A percentile compares a stretch with the other conserved stretches of the same genome.
These are phyloP conservation scores for Cercospora citrullina DNA, from an alignment of 2,329 filamentous ascomycete species.

Conservation along the genomic window DNA sequence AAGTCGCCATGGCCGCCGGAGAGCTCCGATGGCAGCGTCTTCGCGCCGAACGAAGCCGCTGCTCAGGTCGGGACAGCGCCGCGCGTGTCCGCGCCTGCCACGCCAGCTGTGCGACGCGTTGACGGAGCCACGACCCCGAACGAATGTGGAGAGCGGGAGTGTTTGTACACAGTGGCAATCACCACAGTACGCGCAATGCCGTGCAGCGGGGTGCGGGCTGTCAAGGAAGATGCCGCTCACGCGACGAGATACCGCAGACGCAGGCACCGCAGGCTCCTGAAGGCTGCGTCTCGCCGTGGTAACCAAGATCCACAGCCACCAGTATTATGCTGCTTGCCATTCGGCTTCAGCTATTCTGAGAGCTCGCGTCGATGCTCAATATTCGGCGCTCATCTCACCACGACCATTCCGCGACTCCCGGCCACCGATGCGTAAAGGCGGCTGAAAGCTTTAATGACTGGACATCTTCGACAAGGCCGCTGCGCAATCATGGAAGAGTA, in stretches of 20 bases:
- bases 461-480: neutral
- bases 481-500: neutral
- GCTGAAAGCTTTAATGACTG: neutral
- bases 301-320: neutral
- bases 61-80: neutral
- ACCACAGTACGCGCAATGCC: neutral
- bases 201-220: neutral
- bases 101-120: neutral
- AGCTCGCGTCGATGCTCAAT: neutral
- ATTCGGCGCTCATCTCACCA: neutral
- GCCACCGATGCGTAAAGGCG: neutral
- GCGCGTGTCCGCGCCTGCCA: neutral
- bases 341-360: neutral
- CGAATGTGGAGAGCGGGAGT: neutral
- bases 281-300: neutral
- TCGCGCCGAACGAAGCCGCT: neutral
- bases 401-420: neutral
- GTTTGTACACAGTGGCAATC: neutral
- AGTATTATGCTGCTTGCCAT: neutral
- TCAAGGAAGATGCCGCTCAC: neutral
- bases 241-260: neutral
- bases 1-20: neutral
- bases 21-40: neutral
- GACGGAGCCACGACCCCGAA: neutral
- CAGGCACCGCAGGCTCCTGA: neutral